A percentile compares a stretch with the other conserved stretches of the same genome.
Conservation (phyloP, 345 rosid genomes). For the Linum usitatissimum region DNA sequence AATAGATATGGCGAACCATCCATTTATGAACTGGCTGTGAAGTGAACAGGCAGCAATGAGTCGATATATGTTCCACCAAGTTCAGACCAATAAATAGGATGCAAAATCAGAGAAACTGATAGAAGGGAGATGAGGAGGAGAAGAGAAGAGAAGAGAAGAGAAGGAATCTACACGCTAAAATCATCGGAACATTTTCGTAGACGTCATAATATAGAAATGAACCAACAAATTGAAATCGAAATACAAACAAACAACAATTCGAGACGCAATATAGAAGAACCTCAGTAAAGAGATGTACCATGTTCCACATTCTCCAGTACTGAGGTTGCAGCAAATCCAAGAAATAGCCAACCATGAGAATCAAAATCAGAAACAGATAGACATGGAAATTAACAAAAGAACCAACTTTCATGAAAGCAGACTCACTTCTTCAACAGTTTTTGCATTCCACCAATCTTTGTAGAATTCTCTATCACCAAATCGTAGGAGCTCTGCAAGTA, state of each 20-base stretch:
- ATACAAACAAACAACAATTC: neutral
- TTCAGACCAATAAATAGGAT: too few relatives aligned
- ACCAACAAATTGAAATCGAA: too few relatives aligned
- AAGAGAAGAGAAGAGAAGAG: too few relatives aligned
- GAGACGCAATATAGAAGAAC: neutral
- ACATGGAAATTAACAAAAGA: slow-evolving; percentile 7
- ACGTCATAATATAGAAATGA: too few relatives aligned
- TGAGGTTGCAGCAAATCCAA: slow-evolving; percentile 33
- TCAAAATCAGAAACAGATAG: slow-evolving; percentile 13
- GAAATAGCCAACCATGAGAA: slow-evolving; percentile 1
- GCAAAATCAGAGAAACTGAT: too few relatives aligned
- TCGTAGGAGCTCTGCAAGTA: slow-evolving; percentile 86
- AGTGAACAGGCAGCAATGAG: slow-evolving; percentile 20
- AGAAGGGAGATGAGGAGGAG: too few relatives aligned
- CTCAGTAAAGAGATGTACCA: slow-evolving; percentile 52
- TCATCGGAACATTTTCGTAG: too few relatives aligned
- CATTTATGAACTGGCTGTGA: slow-evolving; percentile 98
- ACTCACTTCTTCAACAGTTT: slow-evolving; percentile 79
- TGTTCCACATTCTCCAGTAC: slow-evolving; percentile 99
- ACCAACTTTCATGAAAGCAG: slow-evolving; percentile 7
- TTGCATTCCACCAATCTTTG: slow-evolving; percentile 99
- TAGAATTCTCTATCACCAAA: slow-evolving; percentile 98
- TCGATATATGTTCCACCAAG: slow-evolving; percentile 11
- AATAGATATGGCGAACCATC: slow-evolving; percentile 96
- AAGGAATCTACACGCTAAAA: too few relatives aligned